Base-by-base conservation (phyloP, 306 rosid species). In the Acmispon strigosus region DNA sequence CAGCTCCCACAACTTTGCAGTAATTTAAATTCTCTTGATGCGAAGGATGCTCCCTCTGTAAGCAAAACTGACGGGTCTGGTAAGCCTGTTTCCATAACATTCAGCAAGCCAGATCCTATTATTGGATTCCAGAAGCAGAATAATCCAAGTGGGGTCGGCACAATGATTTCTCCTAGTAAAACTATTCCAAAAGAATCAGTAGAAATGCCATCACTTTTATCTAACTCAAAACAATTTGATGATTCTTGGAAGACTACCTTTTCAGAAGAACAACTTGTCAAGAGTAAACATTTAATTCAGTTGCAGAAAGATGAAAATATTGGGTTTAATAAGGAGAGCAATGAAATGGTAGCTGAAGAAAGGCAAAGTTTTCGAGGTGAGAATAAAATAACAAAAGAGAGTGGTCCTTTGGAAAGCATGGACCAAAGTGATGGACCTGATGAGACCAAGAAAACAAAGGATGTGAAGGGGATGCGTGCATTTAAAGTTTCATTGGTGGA, bases 401-500 rank as follows among this genome's bases (percentile, higher is more conserved):
- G 74, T 57, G 82, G 73, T 66, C 82, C 77, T 19, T n/a, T 69
- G 78, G 89, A 73, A 77, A 77, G 74, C 44, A 18, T 58, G 70
- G 86, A 85, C 62, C 85, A 80, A 78, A 84, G 76, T 67, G 81
- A 34, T 74, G 96, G 80, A 58, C 76, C 71, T 67, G 87, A 80
- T 72, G 96, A 87, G 47, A 83, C 73, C 47, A 90, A 90, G 87
- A 94, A 89, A 77, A 44, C 18, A 39, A 94, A 94, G 83, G 98
- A 94, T 61, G 68, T 16, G 37, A 91, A 94, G 84, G 92, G 89
- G 43, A 54, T 80, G 59, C 95, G 89, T 50, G 90, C 96, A 58
- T 94, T 94, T 76, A 94, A 91, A 78, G 82, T 81, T 86, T 86
- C 96, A 42, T 87, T 91, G 74, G 97, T 88, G 52, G 99, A 91